Conservation (phyloP, 768 basidiomycete genomes). For the Gloeopeniophorella convolvens region DNA sequence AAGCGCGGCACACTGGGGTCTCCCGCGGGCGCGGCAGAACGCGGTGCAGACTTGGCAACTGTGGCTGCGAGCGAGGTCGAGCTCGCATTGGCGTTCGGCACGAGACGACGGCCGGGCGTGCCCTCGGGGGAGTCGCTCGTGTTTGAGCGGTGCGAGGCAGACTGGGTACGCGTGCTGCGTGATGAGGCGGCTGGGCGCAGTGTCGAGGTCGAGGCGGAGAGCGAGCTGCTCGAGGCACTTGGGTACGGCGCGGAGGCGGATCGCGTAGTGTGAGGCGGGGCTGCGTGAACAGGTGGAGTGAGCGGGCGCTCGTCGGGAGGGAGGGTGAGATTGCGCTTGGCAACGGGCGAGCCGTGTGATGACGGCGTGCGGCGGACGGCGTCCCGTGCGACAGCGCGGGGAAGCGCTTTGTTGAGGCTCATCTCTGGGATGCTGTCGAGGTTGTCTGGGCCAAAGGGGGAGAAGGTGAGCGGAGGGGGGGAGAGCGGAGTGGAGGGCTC, state of each 20-base stretch:
- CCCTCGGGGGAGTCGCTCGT: slow-evolving; percentile 6
- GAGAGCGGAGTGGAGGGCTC: background rate
- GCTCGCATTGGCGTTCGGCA: slow-evolving; percentile 12
- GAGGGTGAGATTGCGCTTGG: slow-evolving; percentile 1
- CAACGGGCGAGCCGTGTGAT: background rate
- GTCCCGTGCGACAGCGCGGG: background rate
- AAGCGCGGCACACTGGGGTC: slow-evolving; percentile 31
- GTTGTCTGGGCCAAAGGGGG: background rate
- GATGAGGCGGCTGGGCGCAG: slow-evolving; percentile 2
- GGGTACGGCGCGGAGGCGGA: slow-evolving; percentile 9
- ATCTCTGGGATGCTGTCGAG: background rate
- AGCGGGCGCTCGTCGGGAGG: slow-evolving; percentile 11
- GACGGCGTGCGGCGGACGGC: background rate
- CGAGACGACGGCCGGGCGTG: slow-evolving; percentile 11
- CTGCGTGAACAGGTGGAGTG: slow-evolving; percentile 14
- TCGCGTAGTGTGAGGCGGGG: background rate
- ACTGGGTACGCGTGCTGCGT: slow-evolving; percentile 5
- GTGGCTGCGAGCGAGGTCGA: slow-evolving; percentile 18
- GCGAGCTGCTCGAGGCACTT: slow-evolving; percentile 4
- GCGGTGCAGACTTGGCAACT: slow-evolving; percentile 12
- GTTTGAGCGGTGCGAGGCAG: slow-evolving; percentile 6
- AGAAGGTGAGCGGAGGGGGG: background rate
- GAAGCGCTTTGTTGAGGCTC: background rate
- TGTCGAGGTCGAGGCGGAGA: slow-evolving; percentile 8
- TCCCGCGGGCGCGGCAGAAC: background rate